A percentile compares a stretch with the other conserved stretches of the same genome.
Evolutionary conservation across 2,329 filamentous ascomycete genomes (phyloP).

Genomic region (Alternaria ethzedia): DNA sequence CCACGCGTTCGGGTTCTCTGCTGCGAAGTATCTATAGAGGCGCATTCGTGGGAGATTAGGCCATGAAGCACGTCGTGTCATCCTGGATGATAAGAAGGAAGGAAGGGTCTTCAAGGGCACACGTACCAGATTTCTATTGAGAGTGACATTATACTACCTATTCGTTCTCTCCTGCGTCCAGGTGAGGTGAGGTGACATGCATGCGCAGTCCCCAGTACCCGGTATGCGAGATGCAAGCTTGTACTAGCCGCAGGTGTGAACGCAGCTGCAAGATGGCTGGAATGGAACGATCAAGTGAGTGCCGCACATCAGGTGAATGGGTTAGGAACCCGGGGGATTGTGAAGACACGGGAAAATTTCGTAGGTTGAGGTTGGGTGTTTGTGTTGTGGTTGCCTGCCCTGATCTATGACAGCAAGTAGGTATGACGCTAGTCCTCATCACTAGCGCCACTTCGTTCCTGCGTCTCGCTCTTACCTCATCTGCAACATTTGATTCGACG

Average conservation of each 20-base stretch:
- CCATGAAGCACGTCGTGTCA: not conserved
- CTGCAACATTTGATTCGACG: not conserved
- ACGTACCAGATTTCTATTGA: not conserved
- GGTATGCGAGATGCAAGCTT: not conserved
- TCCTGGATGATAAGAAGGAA: not conserved
- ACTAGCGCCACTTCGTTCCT: not conserved
- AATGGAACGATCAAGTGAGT: not conserved
- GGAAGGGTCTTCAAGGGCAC: not conserved
- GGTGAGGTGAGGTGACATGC: not conserved
- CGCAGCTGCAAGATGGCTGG: not conserved
- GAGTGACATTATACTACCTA: not conserved
- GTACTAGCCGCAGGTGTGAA: not conserved
- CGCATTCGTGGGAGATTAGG: constrained; percentile 4
- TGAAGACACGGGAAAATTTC: not conserved
- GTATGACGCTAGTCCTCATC: not conserved
- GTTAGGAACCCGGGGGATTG: not conserved
- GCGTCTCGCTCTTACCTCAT: not conserved
- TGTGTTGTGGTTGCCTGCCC: not conserved
- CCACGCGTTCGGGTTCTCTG: constrained; percentile 8
- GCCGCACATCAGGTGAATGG: not conserved
- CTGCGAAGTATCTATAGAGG: constrained; percentile 12
- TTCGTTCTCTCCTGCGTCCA: not conserved
- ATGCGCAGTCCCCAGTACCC: not conserved
- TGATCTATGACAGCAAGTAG: not conserved
- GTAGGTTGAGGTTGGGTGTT: not conserved